A percentile compares a stretch with the other conserved stretches of the same genome.
Evolutionary conservation across 768 basidiomycete species (phyloP).

Genomic region (Naganishia kalamii): DNA sequence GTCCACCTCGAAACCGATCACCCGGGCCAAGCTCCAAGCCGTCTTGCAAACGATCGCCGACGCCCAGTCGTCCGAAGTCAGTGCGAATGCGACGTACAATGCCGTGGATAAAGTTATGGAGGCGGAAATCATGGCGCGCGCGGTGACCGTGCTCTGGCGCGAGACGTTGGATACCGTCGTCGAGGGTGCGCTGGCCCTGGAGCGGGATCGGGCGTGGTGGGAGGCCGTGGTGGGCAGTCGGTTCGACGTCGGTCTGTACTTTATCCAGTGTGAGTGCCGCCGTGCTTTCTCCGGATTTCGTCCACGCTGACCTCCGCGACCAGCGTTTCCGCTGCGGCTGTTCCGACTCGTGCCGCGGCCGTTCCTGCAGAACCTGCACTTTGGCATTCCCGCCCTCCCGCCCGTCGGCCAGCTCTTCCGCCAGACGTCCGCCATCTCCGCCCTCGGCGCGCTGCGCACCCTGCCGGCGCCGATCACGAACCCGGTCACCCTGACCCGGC

Average conservation of each 20-base stretch:
- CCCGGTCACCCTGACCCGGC: conserved; percentile 36
- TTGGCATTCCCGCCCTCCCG: conserved; percentile 30
- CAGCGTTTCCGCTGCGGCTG: conserved; percentile 36
- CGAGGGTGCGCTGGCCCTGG: conserved; percentile 61
- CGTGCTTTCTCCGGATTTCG: conserved; percentile 15
- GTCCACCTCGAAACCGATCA: conserved; percentile 29
- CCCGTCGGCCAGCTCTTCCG: conserved; percentile 42
- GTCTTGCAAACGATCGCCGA: conserved; percentile 29
- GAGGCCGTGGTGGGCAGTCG: conserved; percentile 60
- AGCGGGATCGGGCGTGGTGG: conserved; percentile 83
- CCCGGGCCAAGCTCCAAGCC: conserved; percentile 27
- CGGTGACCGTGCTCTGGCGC: conserved; percentile 42
- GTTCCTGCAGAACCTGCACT: neutral
- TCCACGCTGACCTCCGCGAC: neutral
- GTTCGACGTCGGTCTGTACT: conserved; percentile 56
- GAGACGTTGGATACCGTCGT: conserved; percentile 62
- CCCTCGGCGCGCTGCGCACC: conserved; percentile 27
- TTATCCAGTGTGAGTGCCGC: conserved; percentile 64
- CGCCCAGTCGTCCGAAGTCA: conserved; percentile 9
- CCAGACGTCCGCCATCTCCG: conserved; percentile 46
- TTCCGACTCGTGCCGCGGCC: conserved; percentile 31
- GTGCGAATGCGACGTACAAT: conserved; percentile 13
- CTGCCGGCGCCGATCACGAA: conserved; percentile 33
- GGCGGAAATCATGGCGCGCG: conserved; percentile 37
- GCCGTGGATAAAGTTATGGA: conserved; percentile 34